These are phyloP conservation scores for Boeremia lycopersici DNA, from an alignment of 2,329 filamentous ascomycete species.

Conservation along the genomic window DNA sequence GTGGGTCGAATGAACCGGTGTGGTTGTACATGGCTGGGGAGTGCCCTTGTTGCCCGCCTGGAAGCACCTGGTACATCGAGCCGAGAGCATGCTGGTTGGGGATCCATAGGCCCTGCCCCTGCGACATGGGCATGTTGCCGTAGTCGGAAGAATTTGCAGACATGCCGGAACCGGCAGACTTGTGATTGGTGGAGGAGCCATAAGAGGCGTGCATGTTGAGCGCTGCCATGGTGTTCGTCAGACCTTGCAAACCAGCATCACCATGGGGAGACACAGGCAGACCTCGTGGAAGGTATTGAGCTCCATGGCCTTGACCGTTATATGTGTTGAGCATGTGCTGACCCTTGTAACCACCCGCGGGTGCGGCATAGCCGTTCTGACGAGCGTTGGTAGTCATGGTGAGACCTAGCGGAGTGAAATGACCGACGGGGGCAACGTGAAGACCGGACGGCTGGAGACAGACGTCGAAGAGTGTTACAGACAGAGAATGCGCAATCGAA, in stretches of 20 bases:
- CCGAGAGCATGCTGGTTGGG: constrained; percentile 44
- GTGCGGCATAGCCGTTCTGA: constrained; percentile 37
- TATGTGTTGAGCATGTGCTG: constrained; percentile 42
- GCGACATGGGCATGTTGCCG: constrained; percentile 37
- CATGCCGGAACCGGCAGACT: constrained; percentile 40
- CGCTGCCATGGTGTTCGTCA: constrained; percentile 44
- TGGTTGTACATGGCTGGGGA: constrained; percentile 54
- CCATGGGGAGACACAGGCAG: constrained; percentile 40
- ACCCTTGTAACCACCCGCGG: constrained; percentile 37
- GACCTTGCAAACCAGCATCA: constrained; percentile 39
- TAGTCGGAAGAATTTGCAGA: constrained; percentile 45
- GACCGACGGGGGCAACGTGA: not conserved
- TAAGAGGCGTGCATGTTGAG: constrained; percentile 46
- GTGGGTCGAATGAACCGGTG: constrained; percentile 51
- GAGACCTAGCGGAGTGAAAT: not conserved
- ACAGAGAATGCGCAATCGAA: constrained; percentile 13
- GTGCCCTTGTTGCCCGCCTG: constrained; percentile 38
- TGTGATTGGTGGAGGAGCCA: constrained; percentile 38
- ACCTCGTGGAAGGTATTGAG: constrained; percentile 45
- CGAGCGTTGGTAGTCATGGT: constrained; percentile 41
- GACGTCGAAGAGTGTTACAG: constrained; percentile 3
- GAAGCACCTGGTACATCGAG: constrained; percentile 45
- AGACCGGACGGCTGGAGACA: constrained; percentile 3
- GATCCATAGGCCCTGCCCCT: constrained; percentile 48
- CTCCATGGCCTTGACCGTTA: constrained; percentile 38